Percentiles rank a stretch among this genome's conserved stretches.
Evolutionary conservation across 1,139 yeast genomes (phyloP).

Genomic region (Candida tetrigidarum): DNA sequence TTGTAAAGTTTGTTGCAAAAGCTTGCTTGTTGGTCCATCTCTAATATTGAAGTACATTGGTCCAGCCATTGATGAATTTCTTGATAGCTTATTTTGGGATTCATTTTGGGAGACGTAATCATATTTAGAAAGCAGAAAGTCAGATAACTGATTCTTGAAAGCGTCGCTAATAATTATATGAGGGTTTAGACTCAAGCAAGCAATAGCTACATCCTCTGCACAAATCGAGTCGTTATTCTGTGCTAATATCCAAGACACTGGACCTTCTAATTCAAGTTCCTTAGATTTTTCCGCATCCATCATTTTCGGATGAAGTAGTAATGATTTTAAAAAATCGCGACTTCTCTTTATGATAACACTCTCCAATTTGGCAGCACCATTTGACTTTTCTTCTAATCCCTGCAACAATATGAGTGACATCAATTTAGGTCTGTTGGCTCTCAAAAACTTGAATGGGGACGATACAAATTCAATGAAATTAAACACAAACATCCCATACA

Average conservation of each 20-base stretch:
- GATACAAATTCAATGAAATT: conserved; percentile 50
- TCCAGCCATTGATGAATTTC: conserved; percentile 34
- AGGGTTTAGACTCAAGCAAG: conserved; percentile 37
- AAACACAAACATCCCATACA: conserved; percentile 67
- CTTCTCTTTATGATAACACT: conserved; percentile 11
- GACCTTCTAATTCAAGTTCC: conserved; percentile 35
- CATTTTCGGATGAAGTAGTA: conserved; percentile 56
- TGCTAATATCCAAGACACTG: conserved; percentile 36
- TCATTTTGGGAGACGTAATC: conserved; percentile 2
- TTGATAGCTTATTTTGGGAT: conserved; percentile 19
- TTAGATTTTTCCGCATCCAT: conserved; percentile 36
- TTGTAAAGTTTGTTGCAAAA: conserved; percentile 20
- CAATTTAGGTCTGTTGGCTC: conserved; percentile 18
- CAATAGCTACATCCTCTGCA: conserved; percentile 37
- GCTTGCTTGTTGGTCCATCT: conserved; percentile 17
- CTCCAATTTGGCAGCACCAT: conserved; percentile 6
- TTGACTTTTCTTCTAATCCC: conserved; percentile 9
- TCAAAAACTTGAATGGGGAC: conserved; percentile 35
- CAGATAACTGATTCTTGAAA: conserved; percentile 8
- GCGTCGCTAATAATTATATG: conserved; percentile 16
- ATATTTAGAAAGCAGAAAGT: conserved; percentile 5
- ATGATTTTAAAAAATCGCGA: conserved; percentile 21
- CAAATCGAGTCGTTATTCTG: conserved; percentile 24
- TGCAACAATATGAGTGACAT: conserved; percentile 16
- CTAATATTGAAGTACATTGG: conserved; percentile 25